Base-by-base conservation (phyloP, 2,329 filamentous ascomycete genomes). In the Trichoderma aggressivum region DNA sequence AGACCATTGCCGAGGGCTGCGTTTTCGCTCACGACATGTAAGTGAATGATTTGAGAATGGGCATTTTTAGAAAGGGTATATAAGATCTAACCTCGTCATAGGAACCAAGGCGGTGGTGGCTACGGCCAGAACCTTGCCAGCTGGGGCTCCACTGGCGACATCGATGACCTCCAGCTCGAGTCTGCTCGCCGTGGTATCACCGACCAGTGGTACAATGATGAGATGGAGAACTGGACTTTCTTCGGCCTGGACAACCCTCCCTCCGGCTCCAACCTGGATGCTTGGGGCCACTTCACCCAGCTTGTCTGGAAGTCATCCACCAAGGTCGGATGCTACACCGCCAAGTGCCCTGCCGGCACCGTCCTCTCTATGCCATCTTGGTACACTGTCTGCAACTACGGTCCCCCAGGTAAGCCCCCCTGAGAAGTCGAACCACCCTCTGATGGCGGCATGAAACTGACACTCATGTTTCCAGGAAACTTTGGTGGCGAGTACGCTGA, bases 111-210 rank as follows among this genome's bases (percentile, higher is more conserved):
- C 73, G 89, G 89, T 70, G 85, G 87, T 58, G 28, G 26, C 36
- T 97, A 96, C 78, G 96, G 96, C 74, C 96, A 99, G 84, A 99
- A 98, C 87, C 91, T 98, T 72, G 95, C 93, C 78, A 90, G 91
- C 75, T 86, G 81, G 79, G 86, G 82, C 61, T 81, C 81, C 62
- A 80, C 81, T 32, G 81, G 76, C 47, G 75, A 83, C 60, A 80
- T 84, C 28, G 74, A 76, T 58, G 73, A 71, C 62, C 74, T 80
- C 72, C 73, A 78, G 73, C 85, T 90, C 75, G 82, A 80, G 72
- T 87, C 90, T 60, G 85, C 93, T 73, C 88, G 89, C 68, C 85
- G 87, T 74, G 89, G 91, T 75, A 90, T 95, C 79, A 93, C 90
- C 77, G 88, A 95, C 79, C 86, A 91, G 83, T 98, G 96, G 93